Evolutionary conservation across 169 alveolate genomes (phyloP).

Genomic region (Cryptosporidium sp.): DNA sequence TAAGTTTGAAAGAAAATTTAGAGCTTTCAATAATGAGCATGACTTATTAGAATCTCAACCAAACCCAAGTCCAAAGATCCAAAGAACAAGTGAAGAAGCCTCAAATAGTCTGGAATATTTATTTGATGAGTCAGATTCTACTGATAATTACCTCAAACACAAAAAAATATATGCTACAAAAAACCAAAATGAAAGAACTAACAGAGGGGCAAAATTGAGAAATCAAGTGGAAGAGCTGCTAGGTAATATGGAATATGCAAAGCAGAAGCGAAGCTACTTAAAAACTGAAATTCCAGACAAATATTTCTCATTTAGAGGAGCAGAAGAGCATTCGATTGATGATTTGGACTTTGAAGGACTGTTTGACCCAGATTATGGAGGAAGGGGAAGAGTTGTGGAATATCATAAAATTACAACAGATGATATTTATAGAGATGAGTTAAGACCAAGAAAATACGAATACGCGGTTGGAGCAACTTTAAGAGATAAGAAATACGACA

Average conservation of each 20-base stretch:
- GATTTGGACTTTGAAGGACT: slow-evolving; percentile 48
- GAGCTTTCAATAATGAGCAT: not conserved
- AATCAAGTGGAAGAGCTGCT: not conserved
- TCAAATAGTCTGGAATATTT: not conserved
- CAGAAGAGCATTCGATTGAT: slow-evolving; percentile 42
- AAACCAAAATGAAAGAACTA: not conserved
- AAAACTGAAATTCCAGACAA: not conserved
- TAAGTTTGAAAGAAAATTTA: not conserved
- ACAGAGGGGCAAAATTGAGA: not conserved
- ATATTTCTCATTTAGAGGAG: slow-evolving; percentile 54
- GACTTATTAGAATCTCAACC: not conserved
- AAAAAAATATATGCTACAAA: not conserved
- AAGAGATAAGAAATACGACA: slow-evolving; percentile 5
- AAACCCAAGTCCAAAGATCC: not conserved
- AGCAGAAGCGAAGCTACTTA: not conserved
- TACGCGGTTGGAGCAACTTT: slow-evolving; percentile 47
- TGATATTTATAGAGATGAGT: slow-evolving; percentile 5
- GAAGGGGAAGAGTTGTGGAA: slow-evolving; percentile 1
- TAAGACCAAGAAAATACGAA: slow-evolving; percentile 2
- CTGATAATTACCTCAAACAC: not conserved
- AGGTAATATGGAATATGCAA: not conserved
- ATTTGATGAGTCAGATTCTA: not conserved
- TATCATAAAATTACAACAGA: not conserved
- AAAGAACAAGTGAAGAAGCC: not conserved
- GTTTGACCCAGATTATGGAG: not conserved